Base-by-base conservation (phyloP, 2,329 filamentous ascomycete genomes). In the Colletotrichum sansevieriae region DNA sequence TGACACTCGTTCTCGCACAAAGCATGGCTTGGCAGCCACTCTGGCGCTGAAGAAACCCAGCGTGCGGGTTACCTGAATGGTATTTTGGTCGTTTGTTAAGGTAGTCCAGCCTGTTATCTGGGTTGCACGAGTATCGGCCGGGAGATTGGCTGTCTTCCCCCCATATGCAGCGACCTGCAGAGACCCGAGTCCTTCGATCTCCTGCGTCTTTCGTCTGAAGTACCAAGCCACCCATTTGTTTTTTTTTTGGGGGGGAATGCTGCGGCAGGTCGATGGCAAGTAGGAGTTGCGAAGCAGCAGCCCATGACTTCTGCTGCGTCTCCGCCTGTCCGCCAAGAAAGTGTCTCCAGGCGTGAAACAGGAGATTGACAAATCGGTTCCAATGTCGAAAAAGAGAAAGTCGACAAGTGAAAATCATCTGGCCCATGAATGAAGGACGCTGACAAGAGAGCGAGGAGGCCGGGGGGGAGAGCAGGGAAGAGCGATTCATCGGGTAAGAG, bases 341-440 rank as follows among this genome's bases (percentile, higher is more conserved):
- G 47, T 51, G 49, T 69, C 62, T 44, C 55, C 62, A 66, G 55
- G 49, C 55, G 66, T 69, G 66, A 69, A 69, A 69, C 62, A 51
- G 25, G 41, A 66, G 62, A 56, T 56, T 57, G 49, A 57, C 62
- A 61, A 69, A 69, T 57, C 56, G 18, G n/a, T 22, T 25, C 51
- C 55, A 5, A 29, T 15, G 1, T 37, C 9, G 11, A 44, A 25
- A 35, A 46, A 22, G 18, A 25, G 25, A 43, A 13, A 39, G 35
- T 49, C 20, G 18, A 49, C 25, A 25, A 25, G 18, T 12, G 18
- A 46, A 9, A 55, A 37, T 29, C 2, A 29, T 44, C 18, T 20
- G 15, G 20, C 49, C 49, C 22, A 18, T 52, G 49, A 39, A 5
- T 37, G 9, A 46, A n/a, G n/a, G 6, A 8, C n/a, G 8, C 0